Conservation (phyloP, 345 rosid species). For the Turritis glabra region DNA sequence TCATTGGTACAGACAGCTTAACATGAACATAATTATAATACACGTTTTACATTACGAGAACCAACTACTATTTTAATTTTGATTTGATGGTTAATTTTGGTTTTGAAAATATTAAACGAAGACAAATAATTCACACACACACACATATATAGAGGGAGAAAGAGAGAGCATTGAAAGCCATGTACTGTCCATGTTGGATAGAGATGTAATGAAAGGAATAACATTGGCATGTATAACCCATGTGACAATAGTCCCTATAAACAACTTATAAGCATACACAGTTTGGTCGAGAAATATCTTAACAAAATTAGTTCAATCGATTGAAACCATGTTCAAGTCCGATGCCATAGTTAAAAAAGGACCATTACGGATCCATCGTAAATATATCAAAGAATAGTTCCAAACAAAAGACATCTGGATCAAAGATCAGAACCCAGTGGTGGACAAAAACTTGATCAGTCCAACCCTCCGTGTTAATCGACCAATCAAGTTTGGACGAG, state of each 20-base stretch:
- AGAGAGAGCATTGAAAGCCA: constrained; percentile 22
- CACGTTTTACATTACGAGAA: constrained; percentile 26
- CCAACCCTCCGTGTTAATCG: neutral
- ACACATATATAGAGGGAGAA: too few relatives aligned
- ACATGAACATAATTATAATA: constrained; percentile 4
- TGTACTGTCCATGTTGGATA: constrained; percentile 23
- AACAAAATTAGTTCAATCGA: neutral
- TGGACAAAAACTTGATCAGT: neutral
- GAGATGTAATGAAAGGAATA: constrained; percentile 15
- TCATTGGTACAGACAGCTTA: constrained; percentile 18
- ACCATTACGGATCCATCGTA: neutral
- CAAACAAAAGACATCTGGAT: neutral
- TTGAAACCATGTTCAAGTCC: neutral
- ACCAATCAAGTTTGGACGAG: neutral
- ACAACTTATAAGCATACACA: constrained; percentile 18
- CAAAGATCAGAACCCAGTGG: neutral
- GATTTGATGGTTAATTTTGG: neutral
- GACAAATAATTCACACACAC: neutral
- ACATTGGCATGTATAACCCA: constrained; percentile 33
- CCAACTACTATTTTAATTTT: constrained; percentile 9
- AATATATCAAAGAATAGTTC: neutral
- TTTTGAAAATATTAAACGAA: neutral
- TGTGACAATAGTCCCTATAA: constrained; percentile 29
- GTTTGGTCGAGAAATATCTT: constrained; percentile 11
- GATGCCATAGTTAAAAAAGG: neutral